Percentiles rank a stretch among this genome's conserved stretches.
Evolutionary conservation across 768 basidiomycete genomes (phyloP).

Genomic region (Lepiota subincarnata): DNA sequence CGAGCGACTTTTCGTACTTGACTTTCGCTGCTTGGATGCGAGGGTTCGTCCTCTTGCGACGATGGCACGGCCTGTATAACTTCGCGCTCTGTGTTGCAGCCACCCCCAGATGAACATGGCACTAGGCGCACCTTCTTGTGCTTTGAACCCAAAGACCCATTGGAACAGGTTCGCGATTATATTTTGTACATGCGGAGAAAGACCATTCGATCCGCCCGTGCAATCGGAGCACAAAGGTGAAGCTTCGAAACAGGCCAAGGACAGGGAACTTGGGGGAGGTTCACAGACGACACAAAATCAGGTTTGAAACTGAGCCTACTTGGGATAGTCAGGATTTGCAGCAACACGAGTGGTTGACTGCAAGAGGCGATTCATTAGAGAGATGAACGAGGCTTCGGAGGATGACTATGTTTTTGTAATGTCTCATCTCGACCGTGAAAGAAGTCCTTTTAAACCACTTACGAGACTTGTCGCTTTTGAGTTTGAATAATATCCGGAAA

Average conservation of each 20-base stretch:
- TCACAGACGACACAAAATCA: background rate
- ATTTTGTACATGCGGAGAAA: background rate
- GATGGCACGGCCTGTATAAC: background rate
- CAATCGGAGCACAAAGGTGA: background rate
- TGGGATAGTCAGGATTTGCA: background rate
- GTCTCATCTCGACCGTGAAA: conserved; percentile 4
- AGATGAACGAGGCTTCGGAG: background rate
- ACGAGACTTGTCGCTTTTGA: conserved; percentile 2
- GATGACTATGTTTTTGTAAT: background rate
- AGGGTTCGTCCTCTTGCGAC: background rate
- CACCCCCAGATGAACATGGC: background rate
- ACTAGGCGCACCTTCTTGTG: background rate
- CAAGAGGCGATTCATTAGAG: conserved; percentile 3
- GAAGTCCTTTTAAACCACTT: background rate
- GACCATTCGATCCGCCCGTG: background rate
- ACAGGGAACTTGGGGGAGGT: background rate
- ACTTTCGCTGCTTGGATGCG: background rate
- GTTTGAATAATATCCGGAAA: conserved; percentile 47
- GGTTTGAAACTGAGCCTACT: background rate
- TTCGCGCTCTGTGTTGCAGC: background rate
- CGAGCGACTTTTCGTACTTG: background rate
- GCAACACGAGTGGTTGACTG: conserved; percentile 1
- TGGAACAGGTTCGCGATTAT: background rate
- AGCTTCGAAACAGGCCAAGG: conserved; percentile 10
- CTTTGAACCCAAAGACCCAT: background rate